phyloP scores from a whole-genome alignment of 306 rosid species.

The Cucurbita pepo region DNA sequence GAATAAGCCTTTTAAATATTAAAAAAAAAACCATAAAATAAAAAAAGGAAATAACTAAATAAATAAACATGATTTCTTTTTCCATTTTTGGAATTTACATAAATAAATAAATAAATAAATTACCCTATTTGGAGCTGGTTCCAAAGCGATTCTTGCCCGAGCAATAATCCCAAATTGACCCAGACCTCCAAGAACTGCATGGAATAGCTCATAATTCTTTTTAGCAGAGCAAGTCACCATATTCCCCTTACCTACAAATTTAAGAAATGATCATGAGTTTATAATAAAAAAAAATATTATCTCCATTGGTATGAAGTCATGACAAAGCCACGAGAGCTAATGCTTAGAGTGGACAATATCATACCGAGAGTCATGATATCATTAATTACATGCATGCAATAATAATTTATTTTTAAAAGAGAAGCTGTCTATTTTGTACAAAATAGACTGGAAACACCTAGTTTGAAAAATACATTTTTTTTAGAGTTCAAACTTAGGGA shows the following conservation, averaged over 20 bases:
- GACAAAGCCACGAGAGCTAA: too few species aligned
- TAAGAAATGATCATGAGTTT: too few species aligned
- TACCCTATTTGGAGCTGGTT: conserved; percentile 56
- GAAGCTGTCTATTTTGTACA: background rate
- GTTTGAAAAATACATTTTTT: background rate
- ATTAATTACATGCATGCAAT: conserved; percentile 6
- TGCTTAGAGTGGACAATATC: too few species aligned
- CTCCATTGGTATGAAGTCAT: too few species aligned
- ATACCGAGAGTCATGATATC: too few species aligned
- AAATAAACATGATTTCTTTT: too few species aligned
- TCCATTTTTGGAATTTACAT: too few species aligned
- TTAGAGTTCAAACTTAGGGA: background rate
- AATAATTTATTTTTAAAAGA: background rate
- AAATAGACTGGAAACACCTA: background rate
- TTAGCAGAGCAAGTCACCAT: conserved; percentile 41
- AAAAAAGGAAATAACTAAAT: too few species aligned
- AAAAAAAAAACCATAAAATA: too few species aligned
- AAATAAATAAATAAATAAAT: background rate
- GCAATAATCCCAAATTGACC: conserved; percentile 85
- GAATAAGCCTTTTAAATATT: too few species aligned
- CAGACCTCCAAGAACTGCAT: conserved; percentile 69
- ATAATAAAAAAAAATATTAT: too few species aligned
- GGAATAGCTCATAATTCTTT: conserved; percentile 34
- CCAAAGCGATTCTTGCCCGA: conserved; percentile 66
- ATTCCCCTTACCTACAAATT: conserved; percentile 46